phyloP scores from a whole-genome alignment of 306 rosid species.

The Fragaria nilgerrensis region DNA sequence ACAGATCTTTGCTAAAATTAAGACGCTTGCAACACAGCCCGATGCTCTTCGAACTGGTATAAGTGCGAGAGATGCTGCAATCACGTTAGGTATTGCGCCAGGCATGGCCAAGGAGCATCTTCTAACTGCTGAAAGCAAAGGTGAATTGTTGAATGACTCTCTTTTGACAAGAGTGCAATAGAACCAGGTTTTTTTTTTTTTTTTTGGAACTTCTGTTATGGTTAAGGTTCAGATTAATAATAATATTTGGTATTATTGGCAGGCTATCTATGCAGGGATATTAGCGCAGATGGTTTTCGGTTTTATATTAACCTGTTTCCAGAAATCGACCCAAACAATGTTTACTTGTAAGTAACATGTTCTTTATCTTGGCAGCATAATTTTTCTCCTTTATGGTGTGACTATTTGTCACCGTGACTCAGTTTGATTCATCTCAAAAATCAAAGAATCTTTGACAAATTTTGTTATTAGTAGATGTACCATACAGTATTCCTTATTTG shows the following conservation, averaged over 20 bases:
- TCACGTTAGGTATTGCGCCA: constrained; percentile 85
- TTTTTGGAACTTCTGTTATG: too few relatives aligned
- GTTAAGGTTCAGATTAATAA: constrained; percentile 15
- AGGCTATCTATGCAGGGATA: constrained; percentile 92
- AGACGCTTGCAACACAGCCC: constrained; percentile 62
- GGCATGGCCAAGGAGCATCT: constrained; percentile 99
- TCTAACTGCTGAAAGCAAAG: constrained; percentile 87
- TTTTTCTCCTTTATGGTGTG: not conserved
- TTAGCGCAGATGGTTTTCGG: constrained; percentile 91
- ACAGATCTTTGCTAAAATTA: constrained; percentile 80
- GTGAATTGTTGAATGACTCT: constrained; percentile 33
- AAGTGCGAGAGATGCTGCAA: constrained; percentile 97
- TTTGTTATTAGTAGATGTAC: not conserved
- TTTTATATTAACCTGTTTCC: constrained; percentile 72
- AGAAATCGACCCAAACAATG: constrained; percentile 56
- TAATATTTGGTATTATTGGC: constrained; percentile 31
- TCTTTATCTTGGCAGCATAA: not conserved
- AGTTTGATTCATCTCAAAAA: not conserved
- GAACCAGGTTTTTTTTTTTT: not conserved
- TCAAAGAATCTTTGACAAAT: not conserved
- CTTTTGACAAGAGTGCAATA: not conserved
- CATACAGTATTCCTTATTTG: not conserved
- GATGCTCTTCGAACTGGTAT: constrained; percentile 77
- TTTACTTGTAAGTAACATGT: constrained; percentile 69
- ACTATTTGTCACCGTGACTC: not conserved